Percentiles rank a stretch among this genome's conserved stretches.
Conservation (phyloP, 192 early-diverging fungal genomes). For the Phycomyces nitens region DNA sequence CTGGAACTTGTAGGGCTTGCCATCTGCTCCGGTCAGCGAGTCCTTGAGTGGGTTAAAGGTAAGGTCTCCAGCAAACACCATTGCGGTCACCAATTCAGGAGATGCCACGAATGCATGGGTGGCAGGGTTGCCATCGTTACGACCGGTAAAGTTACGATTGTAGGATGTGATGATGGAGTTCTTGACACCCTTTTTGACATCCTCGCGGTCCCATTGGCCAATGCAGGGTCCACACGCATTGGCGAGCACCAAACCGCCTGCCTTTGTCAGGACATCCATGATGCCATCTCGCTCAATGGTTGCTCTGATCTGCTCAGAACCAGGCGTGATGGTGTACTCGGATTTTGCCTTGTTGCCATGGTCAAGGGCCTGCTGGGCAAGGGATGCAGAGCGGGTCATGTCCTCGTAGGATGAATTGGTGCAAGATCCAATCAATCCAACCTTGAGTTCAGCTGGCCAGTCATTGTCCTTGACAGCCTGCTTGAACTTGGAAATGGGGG, state of each 20-base stretch:
- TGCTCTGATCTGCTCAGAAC: constrained; percentile 96
- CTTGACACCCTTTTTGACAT: constrained; percentile 92
- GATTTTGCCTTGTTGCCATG: constrained; percentile 80
- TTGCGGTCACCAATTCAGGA: constrained; percentile 90
- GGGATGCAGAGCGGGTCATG: constrained; percentile 86
- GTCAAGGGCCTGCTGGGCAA: constrained; percentile 79
- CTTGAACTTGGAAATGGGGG: constrained; percentile 90
- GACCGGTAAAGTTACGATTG: constrained; percentile 99
- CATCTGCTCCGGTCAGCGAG: constrained; percentile 79
- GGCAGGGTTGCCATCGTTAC: constrained; percentile 97
- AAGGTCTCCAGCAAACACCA: constrained; percentile 91
- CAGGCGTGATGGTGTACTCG: constrained; percentile 89
- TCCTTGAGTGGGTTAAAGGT: constrained; percentile 94
- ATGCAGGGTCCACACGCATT: constrained; percentile 99
- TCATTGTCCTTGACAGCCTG: constrained; percentile 78
- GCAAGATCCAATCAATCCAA: constrained; percentile 95
- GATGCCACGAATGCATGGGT: constrained; percentile 96
- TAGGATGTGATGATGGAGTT: constrained; percentile 99
- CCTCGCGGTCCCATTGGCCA: constrained; percentile 97
- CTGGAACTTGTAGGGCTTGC: constrained; percentile 93
- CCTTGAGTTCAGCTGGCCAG: constrained; percentile 89
- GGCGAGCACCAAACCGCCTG: constrained; percentile 86
- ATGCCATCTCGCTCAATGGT: constrained; percentile 92
- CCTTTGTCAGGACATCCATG: constrained; percentile 67
- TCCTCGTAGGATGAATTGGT: constrained; percentile 99